Conservation (phyloP, 2,329 filamentous ascomycete species). For the Ploettnerulaceae sp. region DNA sequence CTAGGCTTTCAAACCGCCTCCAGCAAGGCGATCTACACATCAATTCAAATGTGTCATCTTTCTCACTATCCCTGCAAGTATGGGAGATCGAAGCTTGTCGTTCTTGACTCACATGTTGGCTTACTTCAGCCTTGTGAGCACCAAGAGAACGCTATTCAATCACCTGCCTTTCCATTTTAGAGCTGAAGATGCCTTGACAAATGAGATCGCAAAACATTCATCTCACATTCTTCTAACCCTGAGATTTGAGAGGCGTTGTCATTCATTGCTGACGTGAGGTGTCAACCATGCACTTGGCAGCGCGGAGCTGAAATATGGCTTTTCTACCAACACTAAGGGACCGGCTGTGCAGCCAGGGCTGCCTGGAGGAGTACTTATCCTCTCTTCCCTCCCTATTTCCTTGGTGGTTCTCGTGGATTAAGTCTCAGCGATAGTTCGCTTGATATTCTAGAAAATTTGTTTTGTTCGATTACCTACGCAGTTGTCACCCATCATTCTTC, state of each 20-base stretch:
- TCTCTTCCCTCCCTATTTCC: neutral
- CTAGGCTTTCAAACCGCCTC: neutral
- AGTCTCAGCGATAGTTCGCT: neutral
- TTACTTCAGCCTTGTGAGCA: neutral
- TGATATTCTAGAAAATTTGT: too few species aligned
- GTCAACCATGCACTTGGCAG: constrained; percentile 2
- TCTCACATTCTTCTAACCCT: neutral
- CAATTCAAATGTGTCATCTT: neutral
- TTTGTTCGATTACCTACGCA: neutral
- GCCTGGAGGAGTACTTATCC: constrained; percentile 1
- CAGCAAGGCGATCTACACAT: neutral
- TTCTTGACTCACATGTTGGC: neutral
- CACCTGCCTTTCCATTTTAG: neutral
- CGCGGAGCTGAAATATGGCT: constrained; percentile 7
- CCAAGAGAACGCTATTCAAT: neutral
- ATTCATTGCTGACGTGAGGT: constrained; percentile 17
- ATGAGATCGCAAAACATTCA: neutral
- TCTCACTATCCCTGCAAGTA: neutral
- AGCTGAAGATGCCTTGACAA: neutral
- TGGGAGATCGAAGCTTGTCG: neutral
- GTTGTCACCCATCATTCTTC: neutral
- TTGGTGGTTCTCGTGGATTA: neutral
- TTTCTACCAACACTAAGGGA: neutral
- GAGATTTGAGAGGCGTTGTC: neutral
- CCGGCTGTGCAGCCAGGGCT: neutral